Evolutionary conservation across 1,284 basidiomycete genomes (phyloP).

Genomic region (Cutaneotrichosporon cavernicola): DNA sequence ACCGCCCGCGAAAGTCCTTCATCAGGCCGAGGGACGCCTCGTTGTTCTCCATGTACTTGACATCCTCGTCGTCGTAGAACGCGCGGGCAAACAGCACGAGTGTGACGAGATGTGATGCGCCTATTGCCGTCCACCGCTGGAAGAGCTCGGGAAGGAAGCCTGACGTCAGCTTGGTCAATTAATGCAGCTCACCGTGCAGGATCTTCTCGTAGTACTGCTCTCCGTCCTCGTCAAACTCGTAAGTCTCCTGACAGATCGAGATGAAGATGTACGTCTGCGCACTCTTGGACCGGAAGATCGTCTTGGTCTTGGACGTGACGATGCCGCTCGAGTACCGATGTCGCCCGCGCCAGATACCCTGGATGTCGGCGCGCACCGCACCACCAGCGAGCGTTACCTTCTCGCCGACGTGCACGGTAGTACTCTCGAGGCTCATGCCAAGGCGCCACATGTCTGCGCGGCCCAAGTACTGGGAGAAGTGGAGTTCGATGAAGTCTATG

Average conservation of each 20-base stretch:
- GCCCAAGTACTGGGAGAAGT: slow-evolving; percentile 88
- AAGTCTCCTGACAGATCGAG: slow-evolving; percentile 92
- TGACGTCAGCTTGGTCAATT: slow-evolving; percentile 25
- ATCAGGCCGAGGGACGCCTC: slow-evolving; percentile 63
- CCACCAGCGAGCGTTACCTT: slow-evolving; percentile 56
- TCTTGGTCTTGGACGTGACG: slow-evolving; percentile 78
- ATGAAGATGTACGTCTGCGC: slow-evolving; percentile 86
- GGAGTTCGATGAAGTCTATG: slow-evolving; percentile 81
- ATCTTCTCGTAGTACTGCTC: slow-evolving; percentile 96
- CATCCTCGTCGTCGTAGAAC: slow-evolving; percentile 80
- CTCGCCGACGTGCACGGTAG: slow-evolving; percentile 63
- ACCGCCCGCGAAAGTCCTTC: slow-evolving; percentile 67
- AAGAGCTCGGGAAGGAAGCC: slow-evolving; percentile 81
- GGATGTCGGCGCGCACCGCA: slow-evolving; percentile 73
- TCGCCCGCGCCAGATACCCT: slow-evolving; percentile 60
- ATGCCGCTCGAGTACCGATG: slow-evolving; percentile 70
- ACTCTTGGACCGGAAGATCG: slow-evolving; percentile 85
- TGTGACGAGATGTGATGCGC: slow-evolving; percentile 89
- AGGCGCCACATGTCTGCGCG: slow-evolving; percentile 92
- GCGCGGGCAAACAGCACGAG: slow-evolving; percentile 94
- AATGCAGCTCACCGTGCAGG: slow-evolving; percentile 61
- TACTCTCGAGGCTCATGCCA: slow-evolving; percentile 63
- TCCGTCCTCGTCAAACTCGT: slow-evolving; percentile 96
- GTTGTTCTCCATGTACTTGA: slow-evolving; percentile 60
- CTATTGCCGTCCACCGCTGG: slow-evolving; percentile 72